Evolutionary conservation across 2,329 filamentous ascomycete species (phyloP).

Genomic region (Canariomyces notabilis): DNA sequence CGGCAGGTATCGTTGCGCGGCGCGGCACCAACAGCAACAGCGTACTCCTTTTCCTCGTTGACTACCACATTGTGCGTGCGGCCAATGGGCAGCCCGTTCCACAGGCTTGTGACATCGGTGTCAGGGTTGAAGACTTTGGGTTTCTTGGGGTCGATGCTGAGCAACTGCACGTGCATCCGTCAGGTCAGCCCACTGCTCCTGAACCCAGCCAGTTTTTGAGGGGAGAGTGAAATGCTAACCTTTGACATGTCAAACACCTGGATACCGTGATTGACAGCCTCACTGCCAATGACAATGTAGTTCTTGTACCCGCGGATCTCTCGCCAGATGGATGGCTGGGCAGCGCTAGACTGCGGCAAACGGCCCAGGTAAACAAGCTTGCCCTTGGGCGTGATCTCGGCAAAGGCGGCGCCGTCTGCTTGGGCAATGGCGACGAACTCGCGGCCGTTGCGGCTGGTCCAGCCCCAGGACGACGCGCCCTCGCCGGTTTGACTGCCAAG

Average conservation of each 20-base stretch:
- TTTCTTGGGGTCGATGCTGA: slow-evolving; percentile 38
- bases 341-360: slow-evolving; percentile 37
- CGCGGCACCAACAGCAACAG: slow-evolving; percentile 39
- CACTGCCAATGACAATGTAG: slow-evolving; percentile 39
- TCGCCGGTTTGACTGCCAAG: slow-evolving; percentile 41
- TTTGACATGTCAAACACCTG: slow-evolving; percentile 61
- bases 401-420: slow-evolving; percentile 46
- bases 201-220: not conserved
- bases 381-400: slow-evolving; percentile 42
- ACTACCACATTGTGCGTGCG: slow-evolving; percentile 50
- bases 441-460: slow-evolving; percentile 43
- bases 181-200: not conserved
- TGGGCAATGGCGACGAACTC: slow-evolving; percentile 47
- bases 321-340: slow-evolving; percentile 33
- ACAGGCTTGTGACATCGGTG: slow-evolving; percentile 34
- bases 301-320: slow-evolving; percentile 39
- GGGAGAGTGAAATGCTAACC: not conserved
- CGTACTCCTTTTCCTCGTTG: slow-evolving; percentile 45
- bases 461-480: slow-evolving; percentile 42
- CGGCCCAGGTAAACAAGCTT: slow-evolving; percentile 43
- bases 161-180: slow-evolving; percentile 28
- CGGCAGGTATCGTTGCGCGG: slow-evolving; percentile 36
- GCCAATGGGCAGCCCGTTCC: slow-evolving; percentile 31
- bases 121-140: slow-evolving; percentile 32
- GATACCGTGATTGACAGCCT: slow-evolving; percentile 47